Evolutionary conservation across 768 basidiomycete genomes (phyloP).

Genomic region (Imleria badia): DNA sequence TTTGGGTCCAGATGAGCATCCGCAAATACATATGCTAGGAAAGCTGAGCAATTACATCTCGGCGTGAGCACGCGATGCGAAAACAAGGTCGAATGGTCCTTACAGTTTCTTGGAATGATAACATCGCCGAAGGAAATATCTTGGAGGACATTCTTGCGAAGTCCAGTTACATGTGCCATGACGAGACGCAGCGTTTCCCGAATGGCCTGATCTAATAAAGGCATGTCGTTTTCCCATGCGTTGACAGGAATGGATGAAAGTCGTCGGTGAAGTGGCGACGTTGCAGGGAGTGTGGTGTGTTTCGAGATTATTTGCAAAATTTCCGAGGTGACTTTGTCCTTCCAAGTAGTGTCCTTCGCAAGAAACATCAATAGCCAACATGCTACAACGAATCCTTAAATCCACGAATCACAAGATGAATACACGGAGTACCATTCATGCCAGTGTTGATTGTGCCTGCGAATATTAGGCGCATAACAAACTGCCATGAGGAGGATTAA

Average conservation of each 20-base stretch:
- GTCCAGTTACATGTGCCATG: neutral
- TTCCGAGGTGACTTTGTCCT: neutral
- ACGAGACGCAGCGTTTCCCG: neutral
- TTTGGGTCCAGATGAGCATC: neutral
- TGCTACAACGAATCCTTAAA: neutral
- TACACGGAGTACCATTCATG: neutral
- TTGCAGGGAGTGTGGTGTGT: neutral
- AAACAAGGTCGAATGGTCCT: neutral
- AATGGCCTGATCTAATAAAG: neutral
- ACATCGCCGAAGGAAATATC: neutral
- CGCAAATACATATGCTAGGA: neutral
- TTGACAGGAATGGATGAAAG: neutral
- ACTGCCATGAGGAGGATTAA: neutral
- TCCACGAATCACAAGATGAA: neutral
- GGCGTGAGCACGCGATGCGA: neutral
- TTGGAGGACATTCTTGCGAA: neutral
- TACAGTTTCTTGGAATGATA: neutral
- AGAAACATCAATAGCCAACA: neutral
- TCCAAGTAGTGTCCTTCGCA: neutral
- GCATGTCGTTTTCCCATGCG: neutral
- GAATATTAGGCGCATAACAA: neutral
- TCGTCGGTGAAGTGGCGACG: neutral
- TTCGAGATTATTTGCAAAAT: neutral
- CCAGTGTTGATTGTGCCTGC: neutral
- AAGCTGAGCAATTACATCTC: neutral